These are phyloP conservation scores for Hypoxylon lenormandii DNA, from an alignment of 495 filamentous ascomycete species.

Conservation along the genomic window DNA sequence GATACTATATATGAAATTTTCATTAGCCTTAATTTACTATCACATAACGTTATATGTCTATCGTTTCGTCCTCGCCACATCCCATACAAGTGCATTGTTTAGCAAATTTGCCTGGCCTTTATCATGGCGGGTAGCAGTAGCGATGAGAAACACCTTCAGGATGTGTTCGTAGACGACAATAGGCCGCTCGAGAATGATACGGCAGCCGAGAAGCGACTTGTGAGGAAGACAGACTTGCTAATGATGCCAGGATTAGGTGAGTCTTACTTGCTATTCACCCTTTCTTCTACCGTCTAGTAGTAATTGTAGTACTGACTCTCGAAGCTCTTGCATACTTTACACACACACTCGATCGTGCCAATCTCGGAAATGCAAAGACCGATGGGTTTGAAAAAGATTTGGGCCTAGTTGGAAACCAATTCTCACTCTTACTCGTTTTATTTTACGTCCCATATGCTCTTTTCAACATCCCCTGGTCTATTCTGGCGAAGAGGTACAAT, in stretches of 20 bases:
- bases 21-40: background rate
- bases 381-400: slow-evolving; percentile 50
- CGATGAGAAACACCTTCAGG: slow-evolving; percentile 20
- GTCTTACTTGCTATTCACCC: background rate
- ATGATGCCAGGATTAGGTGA: slow-evolving; percentile 49
- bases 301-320: slow-evolving; percentile 6
- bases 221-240: slow-evolving; percentile 51
- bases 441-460: slow-evolving; percentile 46
- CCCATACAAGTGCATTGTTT: background rate
- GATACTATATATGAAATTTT: background rate
- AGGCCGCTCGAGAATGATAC: slow-evolving; percentile 25
- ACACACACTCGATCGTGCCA: slow-evolving; percentile 54
- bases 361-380: slow-evolving; percentile 58
- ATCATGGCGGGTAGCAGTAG: slow-evolving; percentile 21
- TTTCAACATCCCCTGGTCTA: slow-evolving; percentile 39
- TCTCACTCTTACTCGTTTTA: slow-evolving; percentile 47
- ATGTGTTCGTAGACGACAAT: slow-evolving; percentile 2
- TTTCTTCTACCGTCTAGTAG: background rate
- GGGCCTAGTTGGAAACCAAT: slow-evolving; percentile 47
- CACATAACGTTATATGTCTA: background rate
- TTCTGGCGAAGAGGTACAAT: slow-evolving; percentile 38
- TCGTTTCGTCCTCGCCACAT: background rate
- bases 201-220: slow-evolving; percentile 34
- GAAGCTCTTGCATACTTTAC: slow-evolving; percentile 51
- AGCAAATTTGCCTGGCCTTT: background rate